Evolutionary conservation across 768 basidiomycete species (phyloP), one percentile per base, ranked within the genome.

Genomic region (Termitomyces bulborhizus): DNA sequence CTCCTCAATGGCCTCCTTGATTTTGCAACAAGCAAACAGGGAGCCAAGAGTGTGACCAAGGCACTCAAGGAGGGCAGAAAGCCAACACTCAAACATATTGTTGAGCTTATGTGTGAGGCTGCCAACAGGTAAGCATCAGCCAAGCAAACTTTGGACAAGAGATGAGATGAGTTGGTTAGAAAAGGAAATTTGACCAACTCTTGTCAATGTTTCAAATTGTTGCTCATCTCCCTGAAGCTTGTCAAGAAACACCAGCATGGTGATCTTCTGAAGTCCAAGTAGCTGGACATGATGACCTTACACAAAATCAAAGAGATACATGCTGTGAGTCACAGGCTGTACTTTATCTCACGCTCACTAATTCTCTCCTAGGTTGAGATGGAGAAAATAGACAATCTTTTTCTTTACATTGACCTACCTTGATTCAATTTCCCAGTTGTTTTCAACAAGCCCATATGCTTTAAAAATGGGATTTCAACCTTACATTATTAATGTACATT

Each of bases 121-220:
- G 86, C 90, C 0, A 89, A 86, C 72, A 85, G 86, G 90, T 90
- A 62, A 13, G 52, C 15, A 16, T 15, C 43, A 46, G 1, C 94
- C 94, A 0, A 96, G 93, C 67, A 98, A 97, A 64, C 66, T 86
- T 16, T 85, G 80, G 45, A 73, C 75, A 0, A 78, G 82, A 56
- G 97, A 99, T 64, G 97, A 98, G 69, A 94, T 96, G 91, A 96
- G 94, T 3, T 76, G 95, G 44, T 69, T 99, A 46, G 95, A 98
- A 69, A 93, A 93, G 82, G 93, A 89, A 11, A 40, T 39, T 18
- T 6, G 43, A 31, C 62, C 16, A 40, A 44, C n/a, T 15, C 43
- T 11, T 37, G 11, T 18, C 51, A 54, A 7, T 55, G 24, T 39
- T 46, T 9, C 3, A 37, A 21, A 8, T 24, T 1, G 12, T 34